Percentiles rank a stretch among this genome's conserved stretches.
Conservation (phyloP, 1,139 yeast genomes). For the Yamadazyma triangularis region DNA sequence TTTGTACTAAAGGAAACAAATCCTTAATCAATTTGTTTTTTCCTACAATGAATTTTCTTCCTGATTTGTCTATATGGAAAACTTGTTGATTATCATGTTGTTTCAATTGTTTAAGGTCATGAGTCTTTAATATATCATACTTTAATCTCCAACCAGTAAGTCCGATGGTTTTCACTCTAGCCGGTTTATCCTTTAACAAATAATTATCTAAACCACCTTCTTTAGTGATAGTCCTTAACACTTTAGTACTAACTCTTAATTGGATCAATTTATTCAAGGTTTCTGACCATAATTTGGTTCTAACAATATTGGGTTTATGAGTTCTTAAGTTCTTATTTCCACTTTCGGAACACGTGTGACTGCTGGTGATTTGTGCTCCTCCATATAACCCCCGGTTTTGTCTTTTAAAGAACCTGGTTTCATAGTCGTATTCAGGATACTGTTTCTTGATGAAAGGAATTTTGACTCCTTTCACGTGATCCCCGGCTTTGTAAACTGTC, state of each 20-base stretch:
- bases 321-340: slow-evolving; percentile 71
- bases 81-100: slow-evolving; percentile 19
- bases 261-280: slow-evolving; percentile 52
- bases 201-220: slow-evolving; percentile 95
- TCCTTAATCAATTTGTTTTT: slow-evolving; percentile 55
- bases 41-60: slow-evolving; percentile 54
- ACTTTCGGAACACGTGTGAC: slow-evolving; percentile 72
- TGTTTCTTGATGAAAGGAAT: slow-evolving; percentile 46
- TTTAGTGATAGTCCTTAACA: slow-evolving; percentile 76
- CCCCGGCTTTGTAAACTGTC: slow-evolving; percentile 34
- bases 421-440: slow-evolving; percentile 80
- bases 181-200: slow-evolving; percentile 78
- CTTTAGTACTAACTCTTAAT: slow-evolving; percentile 72
- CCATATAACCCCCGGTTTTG: slow-evolving; percentile 88
- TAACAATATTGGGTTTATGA: slow-evolving; percentile 79
- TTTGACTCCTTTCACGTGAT: slow-evolving; percentile 17
- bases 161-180: slow-evolving; percentile 88
- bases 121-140: slow-evolving; percentile 55
- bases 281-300: slow-evolving; percentile 80
- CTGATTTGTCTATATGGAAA: slow-evolving; percentile 46
- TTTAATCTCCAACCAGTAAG: slow-evolving; percentile 88
- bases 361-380: slow-evolving; percentile 75
- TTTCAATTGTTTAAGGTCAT: slow-evolving; percentile 27
- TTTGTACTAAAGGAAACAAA: slow-evolving; percentile 50
- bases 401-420: slow-evolving; percentile 72